Evolutionary conservation across 2,329 filamentous ascomycete genomes (phyloP).

Genomic region (Didymella pomorum): DNA sequence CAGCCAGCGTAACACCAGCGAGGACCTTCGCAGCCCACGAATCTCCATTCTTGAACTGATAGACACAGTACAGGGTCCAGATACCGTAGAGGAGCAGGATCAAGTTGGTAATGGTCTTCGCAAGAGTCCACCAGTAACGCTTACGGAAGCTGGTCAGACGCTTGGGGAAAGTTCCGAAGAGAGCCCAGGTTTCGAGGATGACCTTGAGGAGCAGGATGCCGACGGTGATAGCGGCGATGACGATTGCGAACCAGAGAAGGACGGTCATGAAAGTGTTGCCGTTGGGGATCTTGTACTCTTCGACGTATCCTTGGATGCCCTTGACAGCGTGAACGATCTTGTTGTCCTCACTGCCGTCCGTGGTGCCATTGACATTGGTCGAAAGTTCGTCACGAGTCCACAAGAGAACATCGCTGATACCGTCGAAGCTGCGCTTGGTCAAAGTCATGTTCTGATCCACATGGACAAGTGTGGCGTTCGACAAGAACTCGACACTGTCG

Average conservation of each 20-base stretch:
- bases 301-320: slow-evolving; percentile 83
- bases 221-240: slow-evolving; percentile 83
- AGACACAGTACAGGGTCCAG: slow-evolving; percentile 95
- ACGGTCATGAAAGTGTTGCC: slow-evolving; percentile 97
- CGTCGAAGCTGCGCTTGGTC: slow-evolving; percentile 60
- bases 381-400: slow-evolving; percentile 60
- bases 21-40: slow-evolving; percentile 91
- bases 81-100: slow-evolving; percentile 92
- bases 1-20: slow-evolving; percentile 78
- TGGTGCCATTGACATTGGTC: slow-evolving; percentile 47
- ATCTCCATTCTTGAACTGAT: slow-evolving; percentile 91
- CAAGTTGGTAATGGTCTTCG: slow-evolving; percentile 85
- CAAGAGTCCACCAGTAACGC: slow-evolving; percentile 94
- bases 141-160: slow-evolving; percentile 84
- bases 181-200: slow-evolving; percentile 86
- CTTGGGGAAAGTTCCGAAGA: slow-evolving; percentile 87
- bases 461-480: slow-evolving; percentile 78
- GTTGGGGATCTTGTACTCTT: slow-evolving; percentile 83
- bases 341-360: slow-evolving; percentile 49
- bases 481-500: slow-evolving; percentile 78
- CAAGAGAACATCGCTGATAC: slow-evolving; percentile 56
- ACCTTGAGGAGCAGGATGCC: slow-evolving; percentile 90
- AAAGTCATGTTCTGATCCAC: slow-evolving; percentile 64
- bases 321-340: slow-evolving; percentile 67
- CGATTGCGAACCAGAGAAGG: slow-evolving; percentile 84